Percentiles rank a stretch among this genome's conserved stretches.
Conservation (phyloP, 1,284 basidiomycete species). For the Lentinula novae-zelandiae region DNA sequence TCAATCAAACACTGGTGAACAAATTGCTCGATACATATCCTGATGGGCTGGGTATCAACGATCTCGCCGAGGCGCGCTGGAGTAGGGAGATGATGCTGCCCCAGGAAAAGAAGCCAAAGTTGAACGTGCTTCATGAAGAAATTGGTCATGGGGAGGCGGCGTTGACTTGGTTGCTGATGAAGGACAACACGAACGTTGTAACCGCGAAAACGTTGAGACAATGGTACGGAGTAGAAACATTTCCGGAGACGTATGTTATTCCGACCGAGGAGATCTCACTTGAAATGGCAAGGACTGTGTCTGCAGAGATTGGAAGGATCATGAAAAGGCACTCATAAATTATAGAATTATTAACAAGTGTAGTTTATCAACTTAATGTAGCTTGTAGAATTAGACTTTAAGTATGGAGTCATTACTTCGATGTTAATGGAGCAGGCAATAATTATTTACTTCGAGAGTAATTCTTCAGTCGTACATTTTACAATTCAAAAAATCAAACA, state of each 20-base stretch:
- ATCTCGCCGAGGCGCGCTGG: neutral
- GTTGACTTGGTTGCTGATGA: conserved; percentile 7
- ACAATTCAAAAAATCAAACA: no score
- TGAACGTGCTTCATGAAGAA: conserved; percentile 5
- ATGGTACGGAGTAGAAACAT: conserved; percentile 1
- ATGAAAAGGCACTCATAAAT: neutral
- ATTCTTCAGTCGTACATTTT: no score
- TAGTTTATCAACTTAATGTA: no score
- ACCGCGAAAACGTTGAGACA: neutral
- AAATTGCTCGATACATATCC: neutral
- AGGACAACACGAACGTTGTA: neutral
- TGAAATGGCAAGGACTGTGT: neutral
- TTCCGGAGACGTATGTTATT: conserved; percentile 5
- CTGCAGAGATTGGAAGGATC: neutral
- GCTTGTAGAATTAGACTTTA: no score
- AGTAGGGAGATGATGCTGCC: neutral
- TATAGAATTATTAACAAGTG: no score
- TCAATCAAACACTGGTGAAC: neutral
- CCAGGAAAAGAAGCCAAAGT: neutral
- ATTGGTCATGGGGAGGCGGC: conserved; percentile 9
- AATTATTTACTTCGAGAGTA: no score
- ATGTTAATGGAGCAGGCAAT: no score
- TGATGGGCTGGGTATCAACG: neutral
- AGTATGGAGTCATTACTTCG: no score
- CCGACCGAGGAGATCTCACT: conserved; percentile 2